Percentiles rank a stretch among this genome's conserved stretches.
Conservation (phyloP, 352 stramenopile species). For the Aphanomyces cochlioides region DNA sequence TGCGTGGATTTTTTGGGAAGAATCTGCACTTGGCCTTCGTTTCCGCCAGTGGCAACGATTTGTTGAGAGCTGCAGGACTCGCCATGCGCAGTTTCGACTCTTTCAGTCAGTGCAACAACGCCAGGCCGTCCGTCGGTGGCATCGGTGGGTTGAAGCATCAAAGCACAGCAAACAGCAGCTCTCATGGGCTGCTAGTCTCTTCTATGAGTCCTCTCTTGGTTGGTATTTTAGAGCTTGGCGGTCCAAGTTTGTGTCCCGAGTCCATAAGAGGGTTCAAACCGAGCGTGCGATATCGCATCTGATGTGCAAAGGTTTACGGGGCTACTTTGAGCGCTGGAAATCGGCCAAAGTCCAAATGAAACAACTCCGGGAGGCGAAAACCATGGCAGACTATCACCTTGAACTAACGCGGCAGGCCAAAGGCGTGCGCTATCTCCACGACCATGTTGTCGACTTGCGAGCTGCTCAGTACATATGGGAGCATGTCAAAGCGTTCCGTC, state of each 20-base stretch:
- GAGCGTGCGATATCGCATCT: constrained; percentile 9
- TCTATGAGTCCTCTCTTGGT: constrained; percentile 8
- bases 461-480: neutral
- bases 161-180: constrained; percentile 2
- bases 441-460: neutral
- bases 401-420: neutral
- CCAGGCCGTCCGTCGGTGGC: neutral
- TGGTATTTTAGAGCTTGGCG: constrained; percentile 8
- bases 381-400: constrained; percentile 9
- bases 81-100: neutral
- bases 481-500: neutral
- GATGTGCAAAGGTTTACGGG: constrained; percentile 3
- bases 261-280: neutral
- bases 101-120: neutral
- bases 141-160: neutral
- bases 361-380: neutral
- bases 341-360: too few relatives aligned
- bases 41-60: constrained; percentile 7
- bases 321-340: constrained; percentile 14
- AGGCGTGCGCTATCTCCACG: neutral
- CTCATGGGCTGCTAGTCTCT: neutral
- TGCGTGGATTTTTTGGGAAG: constrained; percentile 11
- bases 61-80: neutral
- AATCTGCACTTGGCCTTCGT: neutral
- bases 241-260: constrained; percentile 1